Base-by-base conservation (phyloP, 1,284 basidiomycete genomes). In the Trametes pubescens region DNA sequence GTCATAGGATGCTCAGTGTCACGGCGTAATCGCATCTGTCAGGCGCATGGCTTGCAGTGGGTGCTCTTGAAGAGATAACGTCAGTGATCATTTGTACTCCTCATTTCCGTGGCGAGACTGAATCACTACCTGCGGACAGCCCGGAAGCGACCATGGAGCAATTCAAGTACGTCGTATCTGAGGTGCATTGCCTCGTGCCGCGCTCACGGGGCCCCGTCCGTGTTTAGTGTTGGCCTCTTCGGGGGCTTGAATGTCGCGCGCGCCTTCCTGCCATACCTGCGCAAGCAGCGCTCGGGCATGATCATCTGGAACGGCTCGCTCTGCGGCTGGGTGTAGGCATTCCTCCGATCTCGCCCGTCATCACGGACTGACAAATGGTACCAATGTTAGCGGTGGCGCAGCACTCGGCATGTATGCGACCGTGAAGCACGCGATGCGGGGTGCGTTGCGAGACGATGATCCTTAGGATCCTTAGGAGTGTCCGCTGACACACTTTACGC, bases 371-470 rank as follows among this genome's bases (percentile, higher is more conserved):
- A 54, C 21, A 5, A 40, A 7, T 32, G 21, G n/a, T 6, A 16
- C 35, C 29, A 32, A 22, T 13, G 1, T 18, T 18, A 54, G 52
- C 26, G 52, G 52, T 26, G 52, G 52, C 24, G 22, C 52, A 3
- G 52, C 52, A 7, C 52, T 54, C 52, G 52, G 52, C 26, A 54
- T 54, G 52, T 54, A 54, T 22, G 52, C 52, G 21, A 29, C 52
- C 14, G 52, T 54, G 5, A 54, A 54, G 38, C 52, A 54, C 22
- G 52, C 52, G 22, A 54, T 54, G 52, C 52, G 52, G 26, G 52
- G 52, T 54, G 38, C 9, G 52, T 24, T 14, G 9, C 18, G 5
- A 18, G 16, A 35, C 34, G 16, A 4, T n/a, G 34, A 18, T n/a
- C 8, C n/a, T n/a, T n/a, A n/a, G n/a, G n/a, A n/a, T n/a, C n/a